Evolutionary conservation across 371 early-diverging fungal genomes (phyloP).

Genomic region (Haplosporangium sp.): DNA sequence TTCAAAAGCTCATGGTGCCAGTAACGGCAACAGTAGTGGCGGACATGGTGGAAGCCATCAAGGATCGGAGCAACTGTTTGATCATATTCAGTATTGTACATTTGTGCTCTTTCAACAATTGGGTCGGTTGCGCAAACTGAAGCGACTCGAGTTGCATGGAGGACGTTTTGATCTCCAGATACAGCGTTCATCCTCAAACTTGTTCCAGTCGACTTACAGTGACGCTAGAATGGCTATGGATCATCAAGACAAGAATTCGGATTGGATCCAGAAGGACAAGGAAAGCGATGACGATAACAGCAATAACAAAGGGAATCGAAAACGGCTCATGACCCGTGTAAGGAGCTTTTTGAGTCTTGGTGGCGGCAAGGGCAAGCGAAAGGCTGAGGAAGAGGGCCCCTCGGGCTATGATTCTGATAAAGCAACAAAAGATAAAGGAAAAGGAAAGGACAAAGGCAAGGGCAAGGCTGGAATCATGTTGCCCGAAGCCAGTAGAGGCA

Average conservation of each 20-base stretch:
- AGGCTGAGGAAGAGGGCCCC: neutral
- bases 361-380: conserved; percentile 10
- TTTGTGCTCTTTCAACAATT: conserved; percentile 23
- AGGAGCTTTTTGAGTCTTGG: conserved; percentile 11
- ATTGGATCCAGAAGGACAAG: neutral
- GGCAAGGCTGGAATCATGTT: conserved; percentile 5
- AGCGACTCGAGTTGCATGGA: conserved; percentile 24
- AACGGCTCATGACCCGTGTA: conserved; percentile 2
- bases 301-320: neutral
- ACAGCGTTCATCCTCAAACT: neutral
- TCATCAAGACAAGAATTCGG: too few relatives aligned
- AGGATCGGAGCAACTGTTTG: conserved; percentile 1
- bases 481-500: neutral
- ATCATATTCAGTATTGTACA: conserved; percentile 29
- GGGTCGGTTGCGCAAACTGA: conserved; percentile 21
- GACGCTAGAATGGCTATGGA: too few relatives aligned
- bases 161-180: conserved; percentile 27
- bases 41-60: neutral
- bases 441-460: conserved; percentile 3
- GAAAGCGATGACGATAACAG: neutral
- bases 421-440: conserved; percentile 6
- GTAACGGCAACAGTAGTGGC: neutral
- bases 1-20: neutral
- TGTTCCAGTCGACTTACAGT: neutral
- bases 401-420: neutral